Base-by-base conservation (phyloP, 495 filamentous ascomycete species). In the Penicillium bialowiezense region DNA sequence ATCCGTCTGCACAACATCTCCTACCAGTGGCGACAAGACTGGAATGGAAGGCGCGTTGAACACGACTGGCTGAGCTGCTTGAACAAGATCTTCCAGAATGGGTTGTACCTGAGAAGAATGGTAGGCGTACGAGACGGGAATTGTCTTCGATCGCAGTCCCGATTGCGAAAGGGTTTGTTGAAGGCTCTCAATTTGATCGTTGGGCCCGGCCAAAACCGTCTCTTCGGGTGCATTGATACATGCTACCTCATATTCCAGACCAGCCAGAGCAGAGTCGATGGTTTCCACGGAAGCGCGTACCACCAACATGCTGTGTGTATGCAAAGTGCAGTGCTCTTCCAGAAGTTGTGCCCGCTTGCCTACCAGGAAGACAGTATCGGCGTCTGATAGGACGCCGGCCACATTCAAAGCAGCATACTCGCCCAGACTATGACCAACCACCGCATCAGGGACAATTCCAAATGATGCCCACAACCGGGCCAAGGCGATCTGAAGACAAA, bases 371-470 rank as follows among this genome's bases (percentile, higher is more conserved):
- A 96, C 77, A 20, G 85, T 80, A 60, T 95, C 90, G 54, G 74
- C 81, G 20, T 80, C 82, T 8, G 86, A 87, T 1, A 96, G 67
- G 6, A 93, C 86, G 24, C 88, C 90, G 9, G 88, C 82, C 15
- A 84, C 80, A 51, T 88, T 74, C 2, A 95, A 72, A 14, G 90
- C 90, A 31, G 88, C 88, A 65, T 91, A 93, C 64, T 95, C 90
- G 44, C 90, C 90, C 13, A 83, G 56, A 60, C 88, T 92, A 68
- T 95, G 90, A 31, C 90, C 90, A 32, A 93, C 69, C 1, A 93
- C 87, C 14, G 79, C 83, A 46, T 73, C 72, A 5, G 89, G 88
- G 28, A 72, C 79, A 50, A 92, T 71, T 32, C 88, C 90, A 75
- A 86, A 87, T 1, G 85, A 82, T 7, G 52, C 62, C 89, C 89